Evolutionary conservation across 2,329 filamentous ascomycete genomes (phyloP).

Genomic region (Penicillium sp.): DNA sequence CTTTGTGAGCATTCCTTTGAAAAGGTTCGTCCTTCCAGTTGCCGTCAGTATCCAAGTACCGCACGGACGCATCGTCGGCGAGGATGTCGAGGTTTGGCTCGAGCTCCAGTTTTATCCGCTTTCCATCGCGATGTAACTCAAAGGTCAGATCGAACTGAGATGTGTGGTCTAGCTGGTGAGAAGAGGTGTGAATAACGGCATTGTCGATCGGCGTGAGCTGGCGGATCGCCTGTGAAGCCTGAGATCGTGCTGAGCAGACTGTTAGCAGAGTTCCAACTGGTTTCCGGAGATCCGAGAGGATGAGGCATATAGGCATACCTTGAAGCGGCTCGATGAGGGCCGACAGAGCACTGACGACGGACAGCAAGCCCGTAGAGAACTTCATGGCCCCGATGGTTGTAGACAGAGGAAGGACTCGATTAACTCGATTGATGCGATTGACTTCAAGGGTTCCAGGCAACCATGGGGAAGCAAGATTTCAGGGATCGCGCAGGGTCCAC

Average conservation of each 20-base stretch:
- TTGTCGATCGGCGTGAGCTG: constrained; percentile 75
- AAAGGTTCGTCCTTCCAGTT: constrained; percentile 71
- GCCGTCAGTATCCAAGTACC: constrained; percentile 74
- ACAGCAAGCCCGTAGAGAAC: constrained; percentile 20
- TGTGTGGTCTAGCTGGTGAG: constrained; percentile 76
- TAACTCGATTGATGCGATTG: constrained; percentile 2
- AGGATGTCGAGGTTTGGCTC: constrained; percentile 93
- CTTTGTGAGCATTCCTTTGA: constrained; percentile 73
- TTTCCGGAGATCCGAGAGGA: not conserved
- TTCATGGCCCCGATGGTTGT: constrained; percentile 21
- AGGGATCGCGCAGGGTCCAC: constrained; percentile 16
- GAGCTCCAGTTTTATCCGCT: constrained; percentile 77
- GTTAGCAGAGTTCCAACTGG: not conserved
- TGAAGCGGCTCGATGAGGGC: constrained; percentile 18
- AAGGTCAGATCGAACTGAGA: constrained; percentile 88
- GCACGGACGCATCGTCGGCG: constrained; percentile 72
- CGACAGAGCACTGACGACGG: constrained; percentile 20
- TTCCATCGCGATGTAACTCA: constrained; percentile 66
- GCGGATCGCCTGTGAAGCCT: constrained; percentile 74
- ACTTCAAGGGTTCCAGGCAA: constrained; percentile 21
- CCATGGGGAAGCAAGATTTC: constrained; percentile 11
- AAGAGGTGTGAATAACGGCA: constrained; percentile 75
- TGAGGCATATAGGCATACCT: constrained; percentile 14
- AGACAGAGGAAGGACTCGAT: constrained; percentile 1
- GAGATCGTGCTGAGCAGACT: constrained; percentile 64